phyloP scores from a whole-genome alignment of 306 rosid species.

The Styphnolobium japonicum region DNA sequence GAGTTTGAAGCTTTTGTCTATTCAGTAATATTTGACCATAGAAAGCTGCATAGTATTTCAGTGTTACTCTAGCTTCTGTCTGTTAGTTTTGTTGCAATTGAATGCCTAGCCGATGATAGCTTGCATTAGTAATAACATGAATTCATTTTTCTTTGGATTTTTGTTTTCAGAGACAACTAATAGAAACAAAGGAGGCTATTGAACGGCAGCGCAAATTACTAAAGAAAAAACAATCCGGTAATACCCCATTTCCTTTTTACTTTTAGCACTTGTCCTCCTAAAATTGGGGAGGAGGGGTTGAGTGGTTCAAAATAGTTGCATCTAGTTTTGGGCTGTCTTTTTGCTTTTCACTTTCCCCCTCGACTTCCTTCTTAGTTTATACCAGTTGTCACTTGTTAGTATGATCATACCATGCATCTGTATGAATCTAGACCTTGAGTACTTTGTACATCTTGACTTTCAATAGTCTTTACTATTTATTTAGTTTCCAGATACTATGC shows the following conservation, averaged over 20 bases:
- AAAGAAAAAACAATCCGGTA: conserved; percentile 89
- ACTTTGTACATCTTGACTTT: not conserved
- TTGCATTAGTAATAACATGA: not conserved
- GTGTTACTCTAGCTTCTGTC: not conserved
- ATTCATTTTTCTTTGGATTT: conserved; percentile 3
- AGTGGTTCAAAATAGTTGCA: not conserved
- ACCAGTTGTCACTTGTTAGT: not conserved
- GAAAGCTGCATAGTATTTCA: not conserved
- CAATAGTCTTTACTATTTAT: not conserved
- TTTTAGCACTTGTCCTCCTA: conserved; percentile 15
- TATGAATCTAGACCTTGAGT: not conserved
- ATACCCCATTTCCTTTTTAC: conserved; percentile 14
- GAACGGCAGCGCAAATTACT: conserved; percentile 91
- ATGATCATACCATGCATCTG: not conserved
- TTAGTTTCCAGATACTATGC: not conserved
- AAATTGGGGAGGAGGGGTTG: not conserved
- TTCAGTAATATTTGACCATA: conserved; percentile 16
- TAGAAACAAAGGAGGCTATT: conserved; percentile 87
- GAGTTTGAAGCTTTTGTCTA: not conserved
- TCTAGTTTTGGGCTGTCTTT: not conserved
- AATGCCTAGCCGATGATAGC: not conserved
- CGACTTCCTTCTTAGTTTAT: conserved; percentile 8
- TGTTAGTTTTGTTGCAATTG: not conserved
- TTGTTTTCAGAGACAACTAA: conserved; percentile 65
- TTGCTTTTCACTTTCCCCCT: not conserved